phyloP scores from a whole-genome alignment of 306 rosid genomes.

The Oemleria cerasiformis region DNA sequence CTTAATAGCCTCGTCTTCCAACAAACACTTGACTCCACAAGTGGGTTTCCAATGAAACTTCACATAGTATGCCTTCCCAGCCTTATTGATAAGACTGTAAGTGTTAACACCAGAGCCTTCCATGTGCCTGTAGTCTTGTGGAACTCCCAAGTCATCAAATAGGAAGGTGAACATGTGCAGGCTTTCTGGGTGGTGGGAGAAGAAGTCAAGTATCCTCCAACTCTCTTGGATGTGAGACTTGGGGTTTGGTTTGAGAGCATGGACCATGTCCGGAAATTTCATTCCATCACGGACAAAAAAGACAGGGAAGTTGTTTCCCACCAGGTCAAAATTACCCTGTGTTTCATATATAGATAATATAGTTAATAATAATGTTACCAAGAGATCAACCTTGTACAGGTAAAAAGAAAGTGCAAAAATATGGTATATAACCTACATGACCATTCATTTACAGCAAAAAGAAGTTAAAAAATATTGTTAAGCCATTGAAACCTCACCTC shows the following conservation, averaged over 20 bases:
- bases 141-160: conserved; percentile 81
- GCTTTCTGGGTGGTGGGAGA: conserved; percentile 94
- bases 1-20: conserved; percentile 79
- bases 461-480: not conserved
- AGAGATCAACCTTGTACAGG: not conserved
- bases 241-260: conserved; percentile 91
- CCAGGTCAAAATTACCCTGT: conserved; percentile 95
- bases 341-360: conserved; percentile 6
- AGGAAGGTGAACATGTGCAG: conserved; percentile 78
- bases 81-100: conserved; percentile 68
- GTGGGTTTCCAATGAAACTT: conserved; percentile 90
- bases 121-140: conserved; percentile 96
- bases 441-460: not conserved
- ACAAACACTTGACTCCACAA: conserved; percentile 72
- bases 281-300: conserved; percentile 82
- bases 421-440: not conserved
- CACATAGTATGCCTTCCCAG: conserved; percentile 74
- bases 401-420: not conserved
- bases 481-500: conserved; percentile 47
- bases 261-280: conserved; percentile 94
- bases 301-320: conserved; percentile 90
- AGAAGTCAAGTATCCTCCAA: conserved; percentile 90
- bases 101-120: conserved; percentile 92
- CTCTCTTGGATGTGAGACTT: conserved; percentile 89
- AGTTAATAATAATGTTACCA: not conserved